Conservation (phyloP, 495 filamentous ascomycete genomes). For the Aspergillus conjunctus region DNA sequence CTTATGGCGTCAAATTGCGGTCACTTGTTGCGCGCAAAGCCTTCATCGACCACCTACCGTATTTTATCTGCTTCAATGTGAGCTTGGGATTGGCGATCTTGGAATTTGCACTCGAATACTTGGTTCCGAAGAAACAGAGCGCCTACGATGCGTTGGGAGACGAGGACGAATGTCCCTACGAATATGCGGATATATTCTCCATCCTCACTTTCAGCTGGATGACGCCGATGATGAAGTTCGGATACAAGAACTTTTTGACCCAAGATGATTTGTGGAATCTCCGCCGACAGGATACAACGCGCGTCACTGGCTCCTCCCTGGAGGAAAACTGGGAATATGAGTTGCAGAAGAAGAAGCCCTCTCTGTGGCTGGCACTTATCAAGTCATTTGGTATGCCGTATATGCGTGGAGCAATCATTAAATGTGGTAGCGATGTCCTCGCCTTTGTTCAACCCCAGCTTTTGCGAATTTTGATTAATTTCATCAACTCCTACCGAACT, state of each 20-base stretch:
- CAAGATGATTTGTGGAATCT: conserved; percentile 98
- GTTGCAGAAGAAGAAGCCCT: conserved; percentile 72
- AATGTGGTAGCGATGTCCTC: conserved; percentile 78
- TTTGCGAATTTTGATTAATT: conserved; percentile 79
- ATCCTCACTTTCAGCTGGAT: conserved; percentile 97
- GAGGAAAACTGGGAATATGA: conserved; percentile 77
- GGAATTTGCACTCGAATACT: conserved; percentile 85
- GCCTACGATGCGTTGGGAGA: conserved; percentile 84
- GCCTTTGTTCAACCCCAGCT: conserved; percentile 93
- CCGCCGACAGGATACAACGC: conserved; percentile 76
- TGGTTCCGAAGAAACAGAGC: conserved; percentile 84
- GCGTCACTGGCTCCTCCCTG: conserved; percentile 64
- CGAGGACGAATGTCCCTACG: conserved; percentile 88
- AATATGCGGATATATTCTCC: conserved; percentile 94
- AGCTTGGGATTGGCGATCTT: conserved; percentile 69
- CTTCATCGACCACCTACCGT: conserved; percentile 64
- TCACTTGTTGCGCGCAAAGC: conserved; percentile 79
- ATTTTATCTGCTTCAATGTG: conserved; percentile 78
- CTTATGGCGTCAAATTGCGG: conserved; percentile 80
- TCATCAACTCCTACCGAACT: conserved; percentile 76
- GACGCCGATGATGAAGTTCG: conserved; percentile 96
- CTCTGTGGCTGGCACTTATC: conserved; percentile 91
- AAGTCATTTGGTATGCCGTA: conserved; percentile 84
- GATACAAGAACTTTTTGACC: conserved; percentile 87
- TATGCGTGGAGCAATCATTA: conserved; percentile 76